Evolutionary conservation across 768 basidiomycete species (phyloP).

Genomic region (Mycena amicta): DNA sequence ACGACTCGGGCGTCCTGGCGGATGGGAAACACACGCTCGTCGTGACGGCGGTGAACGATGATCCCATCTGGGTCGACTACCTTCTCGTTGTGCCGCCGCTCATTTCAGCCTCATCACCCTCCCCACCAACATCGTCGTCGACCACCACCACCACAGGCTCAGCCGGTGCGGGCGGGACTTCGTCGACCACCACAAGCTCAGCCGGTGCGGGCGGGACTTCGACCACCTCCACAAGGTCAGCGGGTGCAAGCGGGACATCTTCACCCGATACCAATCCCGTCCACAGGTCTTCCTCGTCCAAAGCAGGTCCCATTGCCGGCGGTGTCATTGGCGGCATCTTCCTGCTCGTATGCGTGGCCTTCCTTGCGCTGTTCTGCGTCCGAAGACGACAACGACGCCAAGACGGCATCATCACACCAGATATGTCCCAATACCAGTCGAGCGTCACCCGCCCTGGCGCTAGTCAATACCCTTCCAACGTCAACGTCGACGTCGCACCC

Average conservation of each 20-base stretch:
- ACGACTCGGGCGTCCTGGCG: slow-evolving; percentile 3
- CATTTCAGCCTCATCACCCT: neutral
- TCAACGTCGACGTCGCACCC: neutral
- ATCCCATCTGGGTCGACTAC: slow-evolving; percentile 11
- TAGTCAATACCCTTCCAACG: too few relatives aligned
- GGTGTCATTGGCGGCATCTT: neutral
- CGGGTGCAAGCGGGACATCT: neutral
- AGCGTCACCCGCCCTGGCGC: neutral
- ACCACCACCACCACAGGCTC: neutral
- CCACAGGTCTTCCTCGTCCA: too few relatives aligned
- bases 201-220: too few relatives aligned
- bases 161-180: too few relatives aligned
- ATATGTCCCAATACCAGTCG: neutral
- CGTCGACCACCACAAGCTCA: too few relatives aligned
- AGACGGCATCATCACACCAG: neutral
- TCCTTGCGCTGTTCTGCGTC: neutral
- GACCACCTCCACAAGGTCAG: neutral
- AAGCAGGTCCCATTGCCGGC: neutral
- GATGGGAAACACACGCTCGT: slow-evolving; percentile 11
- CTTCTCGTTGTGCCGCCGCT: slow-evolving; percentile 4
- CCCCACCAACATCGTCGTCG: neutral
- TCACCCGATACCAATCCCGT: too few relatives aligned
- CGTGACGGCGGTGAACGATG: slow-evolving; percentile 3
- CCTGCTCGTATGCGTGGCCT: neutral
- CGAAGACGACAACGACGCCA: neutral